These are phyloP conservation scores for Carex pumila DNA, from an alignment of 176 grass and related monocot genomes.

Conservation along the genomic window DNA sequence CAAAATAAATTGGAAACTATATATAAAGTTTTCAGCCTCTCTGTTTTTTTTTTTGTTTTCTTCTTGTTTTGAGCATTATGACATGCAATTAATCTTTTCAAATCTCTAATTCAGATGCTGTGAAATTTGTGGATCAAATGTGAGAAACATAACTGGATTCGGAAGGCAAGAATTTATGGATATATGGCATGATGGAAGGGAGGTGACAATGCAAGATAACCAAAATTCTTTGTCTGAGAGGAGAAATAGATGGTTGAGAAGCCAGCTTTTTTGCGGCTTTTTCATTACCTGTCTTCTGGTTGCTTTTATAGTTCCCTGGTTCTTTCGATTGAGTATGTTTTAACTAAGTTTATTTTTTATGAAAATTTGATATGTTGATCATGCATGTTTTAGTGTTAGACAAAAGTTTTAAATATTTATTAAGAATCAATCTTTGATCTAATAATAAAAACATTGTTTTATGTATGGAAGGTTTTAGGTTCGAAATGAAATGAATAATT, in stretches of 20 bases:
- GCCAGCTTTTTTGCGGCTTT: constrained; percentile 49
- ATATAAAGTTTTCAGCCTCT: too few relatives aligned
- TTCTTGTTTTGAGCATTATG: not conserved
- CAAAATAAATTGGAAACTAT: too few relatives aligned
- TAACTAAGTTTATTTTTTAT: constrained; percentile 18
- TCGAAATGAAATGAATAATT: too few relatives aligned
- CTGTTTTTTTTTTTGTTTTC: too few relatives aligned
- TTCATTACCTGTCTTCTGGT: constrained; percentile 53
- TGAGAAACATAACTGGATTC: constrained; percentile 54
- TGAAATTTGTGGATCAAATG: constrained; percentile 65
- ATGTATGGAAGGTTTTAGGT: too few relatives aligned
- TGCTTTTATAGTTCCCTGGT: constrained; percentile 70
- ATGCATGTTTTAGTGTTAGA: too few relatives aligned
- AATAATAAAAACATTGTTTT: too few relatives aligned
- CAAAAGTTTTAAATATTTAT: too few relatives aligned
- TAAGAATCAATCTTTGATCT: too few relatives aligned
- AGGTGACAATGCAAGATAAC: not conserved
- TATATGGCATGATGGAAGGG: constrained; percentile 49
- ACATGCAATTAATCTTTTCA: constrained; percentile 2
- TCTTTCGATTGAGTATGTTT: constrained; percentile 57
- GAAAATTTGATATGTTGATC: not conserved
- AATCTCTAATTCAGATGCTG: constrained; percentile 35
- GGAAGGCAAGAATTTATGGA: constrained; percentile 50
- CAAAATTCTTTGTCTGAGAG: not conserved
- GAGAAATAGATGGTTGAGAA: constrained; percentile 34